Conservation (phyloP, 345 rosid genomes). For the Conringia planisiliqua region DNA sequence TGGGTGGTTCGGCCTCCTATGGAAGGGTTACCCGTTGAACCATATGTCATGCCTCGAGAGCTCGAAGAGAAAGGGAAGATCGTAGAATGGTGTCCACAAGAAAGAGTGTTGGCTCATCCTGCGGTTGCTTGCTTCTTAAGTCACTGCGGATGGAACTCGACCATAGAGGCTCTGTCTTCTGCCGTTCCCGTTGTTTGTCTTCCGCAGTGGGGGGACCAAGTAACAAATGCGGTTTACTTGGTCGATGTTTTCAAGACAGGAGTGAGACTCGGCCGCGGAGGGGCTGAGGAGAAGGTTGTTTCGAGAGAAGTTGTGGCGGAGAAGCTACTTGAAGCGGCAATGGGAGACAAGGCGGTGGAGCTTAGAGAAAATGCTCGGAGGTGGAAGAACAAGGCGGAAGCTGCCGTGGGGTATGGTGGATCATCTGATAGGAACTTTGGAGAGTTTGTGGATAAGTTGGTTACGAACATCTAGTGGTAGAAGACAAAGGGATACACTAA, state of each 20-base stretch:
- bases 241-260: slow-evolving; percentile 46
- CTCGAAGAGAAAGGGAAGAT: no score
- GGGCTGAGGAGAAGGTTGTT: slow-evolving; percentile 42
- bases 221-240: slow-evolving; percentile 56
- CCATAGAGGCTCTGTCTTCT: no score
- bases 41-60: background rate
- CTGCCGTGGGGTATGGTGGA: slow-evolving; percentile 55
- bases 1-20: slow-evolving; percentile 9
- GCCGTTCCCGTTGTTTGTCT: slow-evolving; percentile 47
- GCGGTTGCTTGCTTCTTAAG: no score
- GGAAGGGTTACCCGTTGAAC: background rate
- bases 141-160: no score
- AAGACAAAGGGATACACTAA: no score
- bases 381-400: slow-evolving; percentile 56
- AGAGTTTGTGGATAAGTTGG: slow-evolving; percentile 52
- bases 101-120: no score
- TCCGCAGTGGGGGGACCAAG: slow-evolving; percentile 83
- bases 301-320: slow-evolving; percentile 49
- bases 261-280: slow-evolving; percentile 37
- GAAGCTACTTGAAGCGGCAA: slow-evolving; percentile 44
- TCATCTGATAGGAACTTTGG: slow-evolving; percentile 50
- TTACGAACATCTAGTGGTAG: background rate
- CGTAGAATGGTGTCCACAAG: no score
- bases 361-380: slow-evolving; percentile 39
- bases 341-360: slow-evolving; percentile 50